Percentiles rank a stretch among this genome's conserved stretches.
Evolutionary conservation across 176 grass and related monocot genomes (phyloP).

Genomic region (Eleusine coracana): DNA sequence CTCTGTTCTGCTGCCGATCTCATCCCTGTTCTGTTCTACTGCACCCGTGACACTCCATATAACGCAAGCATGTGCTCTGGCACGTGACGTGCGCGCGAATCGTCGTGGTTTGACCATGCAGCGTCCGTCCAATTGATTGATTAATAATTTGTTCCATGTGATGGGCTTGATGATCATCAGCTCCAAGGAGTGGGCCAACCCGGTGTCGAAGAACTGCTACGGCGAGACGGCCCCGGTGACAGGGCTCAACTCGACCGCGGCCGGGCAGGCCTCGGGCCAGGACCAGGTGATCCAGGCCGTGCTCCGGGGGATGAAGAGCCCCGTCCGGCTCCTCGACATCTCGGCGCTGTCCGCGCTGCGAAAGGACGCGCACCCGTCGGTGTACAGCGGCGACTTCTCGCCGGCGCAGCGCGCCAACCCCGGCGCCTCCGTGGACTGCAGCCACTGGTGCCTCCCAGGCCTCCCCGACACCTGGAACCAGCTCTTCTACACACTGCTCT

Average conservation of each 20-base stretch:
- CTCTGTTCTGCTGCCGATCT: not conserved
- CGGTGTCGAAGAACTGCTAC: conserved; percentile 76
- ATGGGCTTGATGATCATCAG: conserved; percentile 12
- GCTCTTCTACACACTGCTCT: conserved; percentile 81
- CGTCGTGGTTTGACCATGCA: not conserved
- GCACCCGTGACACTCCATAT: not conserved
- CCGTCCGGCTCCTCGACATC: conserved; percentile 67
- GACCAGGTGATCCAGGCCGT: conserved; percentile 52
- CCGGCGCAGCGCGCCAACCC: conserved; percentile 72
- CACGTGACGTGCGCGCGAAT: not conserved
- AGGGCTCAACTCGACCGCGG: conserved; percentile 55
- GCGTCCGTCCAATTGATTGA: not conserved
- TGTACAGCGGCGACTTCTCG: conserved; percentile 75
- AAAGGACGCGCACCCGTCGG: conserved; percentile 84
- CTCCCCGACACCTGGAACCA: conserved; percentile 98
- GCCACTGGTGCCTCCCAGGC: conserved; percentile 91
- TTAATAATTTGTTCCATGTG: not conserved
- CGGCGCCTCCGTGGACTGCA: conserved; percentile 71
- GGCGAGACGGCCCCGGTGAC: conserved; percentile 52
- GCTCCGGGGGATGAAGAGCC: conserved; percentile 56
- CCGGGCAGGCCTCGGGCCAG: conserved; percentile 37
- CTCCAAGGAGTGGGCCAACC: conserved; percentile 60
- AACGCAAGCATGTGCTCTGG: not conserved
- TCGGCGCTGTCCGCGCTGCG: conserved; percentile 63
- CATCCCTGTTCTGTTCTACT: not conserved